Evolutionary conservation across 495 filamentous ascomycete genomes (phyloP), one percentile per base, ranked within the genome.

Genomic region (Tuber aestivum): DNA sequence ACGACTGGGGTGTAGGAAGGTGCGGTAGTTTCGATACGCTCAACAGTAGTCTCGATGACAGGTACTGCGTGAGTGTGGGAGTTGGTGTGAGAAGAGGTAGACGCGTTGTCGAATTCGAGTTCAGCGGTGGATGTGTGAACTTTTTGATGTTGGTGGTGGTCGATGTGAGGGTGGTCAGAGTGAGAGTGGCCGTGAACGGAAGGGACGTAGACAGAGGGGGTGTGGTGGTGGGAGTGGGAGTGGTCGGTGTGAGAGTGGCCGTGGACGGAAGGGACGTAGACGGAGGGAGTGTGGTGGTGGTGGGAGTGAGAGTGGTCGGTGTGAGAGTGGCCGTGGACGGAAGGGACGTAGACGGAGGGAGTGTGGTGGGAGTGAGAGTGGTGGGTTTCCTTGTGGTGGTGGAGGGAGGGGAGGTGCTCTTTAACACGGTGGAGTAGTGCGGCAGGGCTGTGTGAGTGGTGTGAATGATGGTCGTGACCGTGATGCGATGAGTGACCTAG

Each of bases 321-420:
- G 45, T 80, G 69, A 27, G 41, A 72, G 71, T 80, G 69, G 8
- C 74, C 78, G 72, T 41, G 69, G 7, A 41, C 45, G 40, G 70
- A 72, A 71, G 75, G 21, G 41, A 74, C 68, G 42, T 75, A 45
- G 38, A 69, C 23, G 42, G 72, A 74, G 38, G 48, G 38, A 44
- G 65, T 38, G 77, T 72, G 70, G 50, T 82, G 76, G 74, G 74
- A 76, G 77, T 77, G 73, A 70, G 76, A 74, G 72, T 50, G 71
- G 35, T 61, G 50, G 50, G 50, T 27, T 61, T 77, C 78, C 74
- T 81, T 81, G 75, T 81, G 78, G 76, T 77, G 77, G 23, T 72
- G 65, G 80, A 75, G 45, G 80, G 79, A 80, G 74, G 80, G 80
- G 80, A 82, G 78, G 76, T 82, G 80, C 70, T 82, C 79, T 76